These are phyloP conservation scores for Fusarium oxysporum DNA, from an alignment of 2,329 filamentous ascomycete species.

Conservation along the genomic window DNA sequence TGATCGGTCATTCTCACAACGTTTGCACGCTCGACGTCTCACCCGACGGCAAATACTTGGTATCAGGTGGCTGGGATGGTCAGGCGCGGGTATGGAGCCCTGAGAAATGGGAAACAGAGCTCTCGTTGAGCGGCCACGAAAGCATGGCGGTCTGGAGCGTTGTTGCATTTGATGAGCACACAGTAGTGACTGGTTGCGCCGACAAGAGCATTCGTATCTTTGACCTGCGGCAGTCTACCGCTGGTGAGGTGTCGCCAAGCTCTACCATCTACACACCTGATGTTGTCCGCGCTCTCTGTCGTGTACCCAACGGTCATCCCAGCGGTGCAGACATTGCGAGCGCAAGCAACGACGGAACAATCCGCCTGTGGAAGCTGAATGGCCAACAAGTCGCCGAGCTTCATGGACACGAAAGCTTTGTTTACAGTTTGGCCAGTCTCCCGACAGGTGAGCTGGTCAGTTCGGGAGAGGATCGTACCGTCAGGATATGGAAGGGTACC, in stretches of 20 bases:
- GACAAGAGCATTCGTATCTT: slow-evolving; percentile 92
- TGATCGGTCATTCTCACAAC: slow-evolving; percentile 88
- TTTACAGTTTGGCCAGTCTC: slow-evolving; percentile 84
- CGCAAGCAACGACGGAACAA: slow-evolving; percentile 90
- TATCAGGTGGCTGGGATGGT: slow-evolving; percentile 95
- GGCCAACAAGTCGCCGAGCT: slow-evolving; percentile 82
- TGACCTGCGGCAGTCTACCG: slow-evolving; percentile 72
- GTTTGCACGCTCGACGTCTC: slow-evolving; percentile 88
- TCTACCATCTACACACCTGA: slow-evolving; percentile 76
- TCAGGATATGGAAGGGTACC: slow-evolving; percentile 85
- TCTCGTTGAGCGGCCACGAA: slow-evolving; percentile 79
- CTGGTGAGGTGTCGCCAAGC: slow-evolving; percentile 62
- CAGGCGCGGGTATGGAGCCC: slow-evolving; percentile 88
- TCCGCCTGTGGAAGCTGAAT: slow-evolving; percentile 86
- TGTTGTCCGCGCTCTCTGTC: slow-evolving; percentile 88
- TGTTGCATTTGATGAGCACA: slow-evolving; percentile 81
- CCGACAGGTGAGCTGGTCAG: slow-evolving; percentile 91
- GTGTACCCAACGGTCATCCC: slow-evolving; percentile 78
- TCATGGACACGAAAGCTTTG: slow-evolving; percentile 92
- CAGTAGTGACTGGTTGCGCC: slow-evolving; percentile 90
- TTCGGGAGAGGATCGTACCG: slow-evolving; percentile 92
- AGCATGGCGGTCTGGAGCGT: slow-evolving; percentile 89
- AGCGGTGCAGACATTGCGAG: slow-evolving; percentile 94
- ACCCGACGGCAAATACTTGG: slow-evolving; percentile 76
- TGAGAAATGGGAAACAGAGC: slow-evolving; percentile 84